phyloP scores from a whole-genome alignment of 2,329 filamentous ascomycete species.

The Calonectria leucothoes region DNA sequence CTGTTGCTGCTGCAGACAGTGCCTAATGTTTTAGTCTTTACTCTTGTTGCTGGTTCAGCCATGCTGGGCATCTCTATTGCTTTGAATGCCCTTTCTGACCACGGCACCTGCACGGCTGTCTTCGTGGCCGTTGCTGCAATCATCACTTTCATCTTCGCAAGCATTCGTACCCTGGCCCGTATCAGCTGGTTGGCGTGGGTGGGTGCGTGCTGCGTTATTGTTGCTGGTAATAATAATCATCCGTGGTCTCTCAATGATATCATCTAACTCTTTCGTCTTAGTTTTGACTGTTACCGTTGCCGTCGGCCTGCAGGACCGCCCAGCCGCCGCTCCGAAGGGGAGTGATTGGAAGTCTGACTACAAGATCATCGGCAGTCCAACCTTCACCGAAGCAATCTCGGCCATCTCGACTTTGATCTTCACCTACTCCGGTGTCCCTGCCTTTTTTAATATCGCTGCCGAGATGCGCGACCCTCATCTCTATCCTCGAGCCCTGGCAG shows the following conservation, averaged over 20 bases:
- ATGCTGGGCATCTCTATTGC: constrained; percentile 53
- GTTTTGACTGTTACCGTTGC: constrained; percentile 42
- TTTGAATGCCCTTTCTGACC: constrained; percentile 50
- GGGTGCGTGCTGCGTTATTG: constrained; percentile 32
- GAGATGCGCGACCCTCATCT: constrained; percentile 46
- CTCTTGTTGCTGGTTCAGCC: constrained; percentile 34
- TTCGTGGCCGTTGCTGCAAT: constrained; percentile 48
- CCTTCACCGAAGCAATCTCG: constrained; percentile 43
- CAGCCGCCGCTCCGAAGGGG: constrained; percentile 37
- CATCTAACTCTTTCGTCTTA: neutral
- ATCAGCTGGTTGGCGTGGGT: constrained; percentile 46
- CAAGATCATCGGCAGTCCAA: constrained; percentile 41
- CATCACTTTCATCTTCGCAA: constrained; percentile 40
- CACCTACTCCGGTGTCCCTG: constrained; percentile 48
- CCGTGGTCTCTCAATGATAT: neutral
- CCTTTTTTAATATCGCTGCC: constrained; percentile 44
- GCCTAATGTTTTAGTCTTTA: neutral
- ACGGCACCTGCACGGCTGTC: constrained; percentile 49
- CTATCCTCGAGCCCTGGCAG: constrained; percentile 37
- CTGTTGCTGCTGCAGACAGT: neutral
- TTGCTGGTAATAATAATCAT: constrained; percentile 25
- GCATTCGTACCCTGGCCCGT: constrained; percentile 41
- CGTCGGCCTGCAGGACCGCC: constrained; percentile 44
- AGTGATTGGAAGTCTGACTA: constrained; percentile 40
- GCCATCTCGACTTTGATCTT: constrained; percentile 48